Evolutionary conservation across 2,329 filamentous ascomycete genomes (phyloP).

Genomic region (Fusarium sp.): DNA sequence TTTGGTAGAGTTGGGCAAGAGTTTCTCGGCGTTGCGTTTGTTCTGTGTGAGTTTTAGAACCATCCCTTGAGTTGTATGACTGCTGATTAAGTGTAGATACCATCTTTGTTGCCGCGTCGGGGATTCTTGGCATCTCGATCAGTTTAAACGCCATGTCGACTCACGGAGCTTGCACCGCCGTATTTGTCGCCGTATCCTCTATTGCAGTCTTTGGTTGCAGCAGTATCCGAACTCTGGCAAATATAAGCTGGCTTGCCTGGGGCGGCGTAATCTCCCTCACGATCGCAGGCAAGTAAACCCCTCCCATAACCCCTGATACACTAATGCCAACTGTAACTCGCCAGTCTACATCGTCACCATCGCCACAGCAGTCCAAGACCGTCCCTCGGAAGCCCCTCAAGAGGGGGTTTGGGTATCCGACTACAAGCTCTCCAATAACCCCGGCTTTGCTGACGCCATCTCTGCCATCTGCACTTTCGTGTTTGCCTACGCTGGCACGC

Average conservation of each 20-base stretch:
- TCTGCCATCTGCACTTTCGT: conserved; percentile 49
- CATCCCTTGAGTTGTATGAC: not conserved
- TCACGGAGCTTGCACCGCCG: conserved; percentile 54
- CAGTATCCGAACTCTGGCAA: conserved; percentile 48
- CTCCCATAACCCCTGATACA: not conserved
- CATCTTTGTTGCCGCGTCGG: conserved; percentile 34
- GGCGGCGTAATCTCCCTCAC: conserved; percentile 36
- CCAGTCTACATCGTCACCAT: conserved; percentile 38
- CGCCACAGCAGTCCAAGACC: conserved; percentile 37
- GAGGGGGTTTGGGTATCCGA: conserved; percentile 45
- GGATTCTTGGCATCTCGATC: conserved; percentile 50
- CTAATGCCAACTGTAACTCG: not conserved
- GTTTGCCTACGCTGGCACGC: conserved; percentile 53
- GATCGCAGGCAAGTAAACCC: conserved; percentile 20
- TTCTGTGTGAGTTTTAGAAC: conserved; percentile 47
- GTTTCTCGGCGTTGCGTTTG: conserved; percentile 52
- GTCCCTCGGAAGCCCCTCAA: conserved; percentile 30
- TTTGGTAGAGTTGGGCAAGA: conserved; percentile 61
- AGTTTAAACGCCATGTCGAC: conserved; percentile 54
- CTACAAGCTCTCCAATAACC: conserved; percentile 46
- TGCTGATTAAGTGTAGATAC: conserved; percentile 24
- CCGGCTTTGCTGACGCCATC: conserved; percentile 48
- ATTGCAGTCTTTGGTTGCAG: conserved; percentile 46
- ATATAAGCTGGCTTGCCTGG: conserved; percentile 50
- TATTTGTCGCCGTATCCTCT: conserved; percentile 54